Evolutionary conservation across 2,329 filamentous ascomycete genomes (phyloP), one percentile per base, ranked within the genome.

Genomic region (Ascochyta rabiei): DNA sequence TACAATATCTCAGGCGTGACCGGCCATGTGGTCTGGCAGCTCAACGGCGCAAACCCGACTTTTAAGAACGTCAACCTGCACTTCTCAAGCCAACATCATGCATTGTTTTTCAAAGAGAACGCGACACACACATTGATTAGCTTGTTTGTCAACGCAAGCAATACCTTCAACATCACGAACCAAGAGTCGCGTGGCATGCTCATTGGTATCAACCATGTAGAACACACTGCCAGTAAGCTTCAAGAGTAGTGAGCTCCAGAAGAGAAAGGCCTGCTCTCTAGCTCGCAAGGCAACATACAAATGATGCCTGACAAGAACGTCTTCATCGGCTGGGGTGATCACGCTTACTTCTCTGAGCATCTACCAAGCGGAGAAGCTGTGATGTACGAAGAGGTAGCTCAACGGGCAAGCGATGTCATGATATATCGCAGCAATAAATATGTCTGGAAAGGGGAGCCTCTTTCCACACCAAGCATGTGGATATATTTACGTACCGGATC

Each of bases 281-380:
- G 64, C 6, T 78, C 75, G 6, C 77, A 79, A 61, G 79, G 79
- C 1, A 77, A 73, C 6, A 66, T 78, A 34, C 78, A 80, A 57
- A 40, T 77, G 6, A 69, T 81, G 1, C 57, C 62, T 18, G 77
- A 74, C 42, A 76, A 75, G 8, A 81, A 83, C 59, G 72, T 76
- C 2, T 68, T 84, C 13, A 71, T 82, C 8, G 80, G 78, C 24
- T 84, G 77, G 75, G 82, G 10, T 18, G 78, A 80, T n/a, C 75
- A 75, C 12, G 79, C 81, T 1, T 78, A 79, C 0, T 79, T 77
- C 51, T 81, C 77, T 12, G 82, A 85, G 61, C 83, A 74, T 63
- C 59, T 71, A 0, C 45, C 64, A 16, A 67, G 75, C 31, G 79
- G 79, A 24, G 44, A 48, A 39, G 68, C 71, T 6, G 64, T 77